A percentile compares a stretch with the other conserved stretches of the same genome.
Conservation (phyloP, 768 basidiomycete genomes). For the Tricholoma hemisulphureum region DNA sequence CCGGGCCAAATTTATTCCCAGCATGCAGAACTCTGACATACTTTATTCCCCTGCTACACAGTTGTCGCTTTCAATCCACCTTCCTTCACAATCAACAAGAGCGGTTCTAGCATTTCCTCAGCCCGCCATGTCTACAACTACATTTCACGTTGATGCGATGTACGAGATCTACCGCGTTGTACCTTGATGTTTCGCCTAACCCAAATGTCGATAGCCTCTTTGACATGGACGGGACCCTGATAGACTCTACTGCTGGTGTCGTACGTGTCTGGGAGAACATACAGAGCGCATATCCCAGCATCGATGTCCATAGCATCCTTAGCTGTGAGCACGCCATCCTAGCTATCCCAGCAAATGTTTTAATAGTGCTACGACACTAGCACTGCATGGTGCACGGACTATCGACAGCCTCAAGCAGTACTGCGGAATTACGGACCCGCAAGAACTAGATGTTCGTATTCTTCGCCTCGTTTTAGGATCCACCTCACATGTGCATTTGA, state of each 20-base stretch:
- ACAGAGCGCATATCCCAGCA: slow-evolving; percentile 61
- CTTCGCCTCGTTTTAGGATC: background rate
- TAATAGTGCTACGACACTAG: slow-evolving; percentile 33
- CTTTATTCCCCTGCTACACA: no score
- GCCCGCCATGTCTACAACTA: slow-evolving; percentile 32
- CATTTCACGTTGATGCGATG: slow-evolving; percentile 43
- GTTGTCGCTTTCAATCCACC: no score
- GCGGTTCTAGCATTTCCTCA: no score
- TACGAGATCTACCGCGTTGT: slow-evolving; percentile 19
- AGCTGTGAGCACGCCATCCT: slow-evolving; percentile 46
- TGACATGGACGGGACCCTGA: slow-evolving; percentile 82
- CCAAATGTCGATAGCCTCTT: slow-evolving; percentile 54
- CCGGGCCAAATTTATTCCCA: no score
- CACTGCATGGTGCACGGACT: slow-evolving; percentile 81
- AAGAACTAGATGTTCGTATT: slow-evolving; percentile 61
- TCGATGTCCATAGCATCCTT: slow-evolving; percentile 60
- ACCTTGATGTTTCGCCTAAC: slow-evolving; percentile 10
- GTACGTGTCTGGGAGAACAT: slow-evolving; percentile 83
- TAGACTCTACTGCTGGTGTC: slow-evolving; percentile 83
- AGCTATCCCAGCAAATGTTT: slow-evolving; percentile 5
- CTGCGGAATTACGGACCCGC: slow-evolving; percentile 66
- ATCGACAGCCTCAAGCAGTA: slow-evolving; percentile 74
- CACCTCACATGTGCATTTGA: background rate
- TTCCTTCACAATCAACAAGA: no score
- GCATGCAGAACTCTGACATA: no score